Percentiles rank a stretch among this genome's conserved stretches.
Evolutionary conservation across 2,329 filamentous ascomycete genomes (phyloP).

Genomic region (Paecilomyces niveus): DNA sequence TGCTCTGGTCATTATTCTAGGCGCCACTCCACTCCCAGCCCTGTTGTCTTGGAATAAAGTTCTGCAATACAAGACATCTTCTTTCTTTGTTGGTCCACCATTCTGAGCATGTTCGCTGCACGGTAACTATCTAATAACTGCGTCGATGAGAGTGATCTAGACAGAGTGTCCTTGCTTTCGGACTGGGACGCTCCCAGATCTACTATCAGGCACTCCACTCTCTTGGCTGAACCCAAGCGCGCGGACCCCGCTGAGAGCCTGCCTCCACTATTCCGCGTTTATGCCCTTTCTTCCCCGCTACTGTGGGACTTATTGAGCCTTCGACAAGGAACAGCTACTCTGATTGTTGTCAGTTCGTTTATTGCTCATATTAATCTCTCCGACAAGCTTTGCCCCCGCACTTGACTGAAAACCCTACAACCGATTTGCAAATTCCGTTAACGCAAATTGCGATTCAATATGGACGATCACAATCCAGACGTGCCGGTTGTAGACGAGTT

Average conservation of each 20-base stretch:
- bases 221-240: background rate
- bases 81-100: background rate
- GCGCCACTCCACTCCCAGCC: background rate
- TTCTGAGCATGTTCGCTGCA: background rate
- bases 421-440: background rate
- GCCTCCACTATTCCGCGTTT: background rate
- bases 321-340: background rate
- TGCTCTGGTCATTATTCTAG: background rate
- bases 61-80: background rate
- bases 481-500: conserved; percentile 37
- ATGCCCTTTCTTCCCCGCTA: background rate
- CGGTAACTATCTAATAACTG: background rate
- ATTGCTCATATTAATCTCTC: background rate
- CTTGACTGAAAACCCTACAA: background rate
- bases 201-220: background rate
- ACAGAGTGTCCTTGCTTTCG: background rate
- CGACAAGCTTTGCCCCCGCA: background rate
- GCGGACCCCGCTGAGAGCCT: background rate
- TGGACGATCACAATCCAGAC: conserved; percentile 7
- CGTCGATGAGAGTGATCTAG: background rate
- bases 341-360: background rate
- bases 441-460: background rate
- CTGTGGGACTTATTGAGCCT: background rate
- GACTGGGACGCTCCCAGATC: background rate
- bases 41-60: background rate